Percentiles rank a stretch among this genome's conserved stretches.
phyloP scores from a whole-genome alignment of 2,329 filamentous ascomycete species.

The Zalaria sp. region DNA sequence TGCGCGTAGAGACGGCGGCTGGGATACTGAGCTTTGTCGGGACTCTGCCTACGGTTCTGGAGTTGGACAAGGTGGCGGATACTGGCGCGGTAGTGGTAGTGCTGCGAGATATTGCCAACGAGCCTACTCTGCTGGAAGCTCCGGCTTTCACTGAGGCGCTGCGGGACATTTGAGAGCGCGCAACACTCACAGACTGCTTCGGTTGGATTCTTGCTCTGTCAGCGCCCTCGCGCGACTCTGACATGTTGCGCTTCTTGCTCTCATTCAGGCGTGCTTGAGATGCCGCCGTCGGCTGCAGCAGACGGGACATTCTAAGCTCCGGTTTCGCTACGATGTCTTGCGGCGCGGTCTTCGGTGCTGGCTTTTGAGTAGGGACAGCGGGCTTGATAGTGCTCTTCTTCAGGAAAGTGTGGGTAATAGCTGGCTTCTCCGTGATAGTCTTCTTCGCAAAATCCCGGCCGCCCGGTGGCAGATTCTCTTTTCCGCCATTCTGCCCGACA shows the following conservation, averaged over 20 bases:
- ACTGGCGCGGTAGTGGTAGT: too few relatives aligned
- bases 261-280: not conserved
- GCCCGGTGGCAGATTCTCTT: conserved; percentile 48
- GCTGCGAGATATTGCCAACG: too few relatives aligned
- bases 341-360: not conserved
- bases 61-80: not conserved
- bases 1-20: not conserved
- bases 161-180: too few relatives aligned
- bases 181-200: too few relatives aligned
- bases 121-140: too few relatives aligned
- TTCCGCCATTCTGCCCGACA: conserved; percentile 29
- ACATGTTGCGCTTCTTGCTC: not conserved
- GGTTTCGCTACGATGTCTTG: too few relatives aligned
- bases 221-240: not conserved
- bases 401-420: not conserved
- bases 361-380: not conserved
- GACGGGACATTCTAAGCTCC: not conserved
- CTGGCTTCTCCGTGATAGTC: not conserved
- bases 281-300: not conserved
- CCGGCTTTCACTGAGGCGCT: too few relatives aligned
- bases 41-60: not conserved
- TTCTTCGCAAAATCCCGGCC: not conserved
- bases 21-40: not conserved
- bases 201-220: not conserved
- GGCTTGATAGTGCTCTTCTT: not conserved